Evolutionary conservation across 2,329 filamentous ascomycete species (phyloP).

Genomic region (Sporothrix pseudoabietina): DNA sequence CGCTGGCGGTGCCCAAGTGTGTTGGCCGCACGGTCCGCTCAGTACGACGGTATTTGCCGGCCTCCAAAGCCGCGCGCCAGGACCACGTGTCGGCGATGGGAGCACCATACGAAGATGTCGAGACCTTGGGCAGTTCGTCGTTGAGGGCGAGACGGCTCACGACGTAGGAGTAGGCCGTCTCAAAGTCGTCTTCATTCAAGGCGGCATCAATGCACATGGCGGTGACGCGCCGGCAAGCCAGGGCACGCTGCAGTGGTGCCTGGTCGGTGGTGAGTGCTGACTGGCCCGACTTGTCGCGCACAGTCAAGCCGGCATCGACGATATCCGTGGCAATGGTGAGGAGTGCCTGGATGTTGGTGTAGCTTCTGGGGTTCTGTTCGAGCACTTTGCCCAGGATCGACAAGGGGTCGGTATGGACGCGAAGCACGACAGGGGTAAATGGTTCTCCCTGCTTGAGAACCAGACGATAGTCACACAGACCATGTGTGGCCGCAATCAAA

Average conservation of each 20-base stretch:
- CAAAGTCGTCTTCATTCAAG: conserved; percentile 75
- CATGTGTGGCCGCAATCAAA: conserved; percentile 71
- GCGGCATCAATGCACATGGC: conserved; percentile 81
- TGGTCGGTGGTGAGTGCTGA: conserved; percentile 37
- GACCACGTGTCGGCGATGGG: conserved; percentile 62
- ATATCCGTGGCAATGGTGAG: conserved; percentile 69
- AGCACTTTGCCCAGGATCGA: conserved; percentile 72
- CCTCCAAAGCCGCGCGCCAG: conserved; percentile 76
- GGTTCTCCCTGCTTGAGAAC: conserved; percentile 78
- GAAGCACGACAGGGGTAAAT: conserved; percentile 75
- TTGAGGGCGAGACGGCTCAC: conserved; percentile 64
- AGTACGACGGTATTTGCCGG: conserved; percentile 71
- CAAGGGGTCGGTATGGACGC: conserved; percentile 75
- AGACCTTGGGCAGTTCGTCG: conserved; percentile 35
- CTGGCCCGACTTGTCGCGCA: conserved; percentile 38
- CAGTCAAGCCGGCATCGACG: conserved; percentile 59
- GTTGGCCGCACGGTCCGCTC: conserved; percentile 57
- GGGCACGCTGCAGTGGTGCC: conserved; percentile 40
- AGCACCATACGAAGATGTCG: not conserved
- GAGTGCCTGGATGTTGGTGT: conserved; percentile 73
- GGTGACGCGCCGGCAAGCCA: conserved; percentile 66
- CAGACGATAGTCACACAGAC: conserved; percentile 73
- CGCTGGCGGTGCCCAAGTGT: conserved; percentile 61
- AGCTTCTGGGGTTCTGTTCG: conserved; percentile 73
- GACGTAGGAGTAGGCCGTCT: conserved; percentile 83